Percentiles rank a stretch among this genome's conserved stretches.
Conservation (phyloP, 306 rosid genomes). For the Geum urbanum region DNA sequence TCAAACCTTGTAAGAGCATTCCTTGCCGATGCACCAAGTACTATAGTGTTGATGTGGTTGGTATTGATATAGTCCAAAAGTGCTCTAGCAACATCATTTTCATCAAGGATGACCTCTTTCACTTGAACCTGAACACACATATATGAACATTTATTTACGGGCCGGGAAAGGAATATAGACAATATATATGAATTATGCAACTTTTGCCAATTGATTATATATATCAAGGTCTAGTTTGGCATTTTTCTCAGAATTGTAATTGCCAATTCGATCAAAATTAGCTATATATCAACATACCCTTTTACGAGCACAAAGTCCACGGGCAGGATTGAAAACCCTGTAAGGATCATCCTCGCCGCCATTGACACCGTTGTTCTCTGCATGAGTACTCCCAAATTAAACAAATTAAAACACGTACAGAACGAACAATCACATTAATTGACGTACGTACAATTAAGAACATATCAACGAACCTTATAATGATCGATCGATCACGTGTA, state of each 20-base stretch:
- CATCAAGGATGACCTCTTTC: slow-evolving; percentile 67
- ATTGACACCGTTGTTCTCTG: slow-evolving; percentile 43
- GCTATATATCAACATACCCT: slow-evolving; percentile 40
- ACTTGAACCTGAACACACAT: slow-evolving; percentile 41
- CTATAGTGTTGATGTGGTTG: slow-evolving; percentile 51
- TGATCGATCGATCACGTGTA: too few species aligned
- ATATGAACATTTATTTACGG: not conserved
- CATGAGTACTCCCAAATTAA: slow-evolving; percentile 2
- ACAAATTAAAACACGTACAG: not conserved
- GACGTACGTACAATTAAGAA: too few species aligned
- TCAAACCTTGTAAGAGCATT: slow-evolving; percentile 57
- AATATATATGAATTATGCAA: too few species aligned
- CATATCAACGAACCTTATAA: too few species aligned
- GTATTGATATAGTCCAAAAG: slow-evolving; percentile 43
- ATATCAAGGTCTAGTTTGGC: too few species aligned
- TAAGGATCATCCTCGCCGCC: slow-evolving; percentile 35
- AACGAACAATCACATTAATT: too few species aligned
- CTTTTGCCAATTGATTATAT: too few species aligned
- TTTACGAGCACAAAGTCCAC: slow-evolving; percentile 58
- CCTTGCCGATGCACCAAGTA: slow-evolving; percentile 65
- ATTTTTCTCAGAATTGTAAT: too few species aligned
- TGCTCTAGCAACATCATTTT: slow-evolving; percentile 56
- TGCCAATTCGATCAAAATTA: too few species aligned
- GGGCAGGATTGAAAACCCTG: slow-evolving; percentile 48
- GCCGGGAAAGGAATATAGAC: too few species aligned